Evolutionary conservation across 2,329 filamentous ascomycete genomes (phyloP), one percentile per base, ranked within the genome.

Genomic region (Tolypocladium tundrense): DNA sequence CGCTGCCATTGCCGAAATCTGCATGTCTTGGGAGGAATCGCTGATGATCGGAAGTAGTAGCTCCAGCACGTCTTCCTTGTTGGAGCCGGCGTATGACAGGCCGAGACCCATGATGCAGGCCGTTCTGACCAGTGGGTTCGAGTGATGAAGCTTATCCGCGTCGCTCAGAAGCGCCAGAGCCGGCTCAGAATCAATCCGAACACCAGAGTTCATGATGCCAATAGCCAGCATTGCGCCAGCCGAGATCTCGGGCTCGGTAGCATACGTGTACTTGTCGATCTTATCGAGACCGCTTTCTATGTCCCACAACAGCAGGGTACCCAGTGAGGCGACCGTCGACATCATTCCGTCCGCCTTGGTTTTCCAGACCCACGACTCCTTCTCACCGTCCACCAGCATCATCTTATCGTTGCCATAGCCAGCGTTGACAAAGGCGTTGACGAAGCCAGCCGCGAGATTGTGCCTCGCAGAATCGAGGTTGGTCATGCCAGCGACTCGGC

Each of bases 281-380:
- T 91, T 93, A 71, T 96, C 91, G 57, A 99, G 78, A 57, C 93
- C 94, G 64, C 84, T 87, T 68, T 97, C 93, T 27, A 96, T 87
- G 68, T 99, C 93, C 90, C 94, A 96, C 68, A 96, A 83, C 70
- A 96, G 79, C 21, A 99, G 80, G 67, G 94, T 93, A 68, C 94
- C 94, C 65, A 97, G 77, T 0, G 94, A 97, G 5, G 95, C 95
- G 43, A 95, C 89, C 0, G 93, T 97, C 1, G 94, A 97, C 74
- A 96, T 82, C 91, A 96, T 96, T 62, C 94, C 94, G 68, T 97
- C 92, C 48, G 95, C 91, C 75, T 99, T 99, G 24, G 95, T 97
- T 79, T 97, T 99, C 91, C 91, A 99, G 5, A 99, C 90, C 93
- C 94, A 99, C 62, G 88, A 90, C 66, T 88, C 87, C 77, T 96